Percentiles rank a stretch among this genome's conserved stretches.
Conservation (phyloP, 371 early-diverging fungal genomes). For the Apophysomyces trapeziformis region DNA sequence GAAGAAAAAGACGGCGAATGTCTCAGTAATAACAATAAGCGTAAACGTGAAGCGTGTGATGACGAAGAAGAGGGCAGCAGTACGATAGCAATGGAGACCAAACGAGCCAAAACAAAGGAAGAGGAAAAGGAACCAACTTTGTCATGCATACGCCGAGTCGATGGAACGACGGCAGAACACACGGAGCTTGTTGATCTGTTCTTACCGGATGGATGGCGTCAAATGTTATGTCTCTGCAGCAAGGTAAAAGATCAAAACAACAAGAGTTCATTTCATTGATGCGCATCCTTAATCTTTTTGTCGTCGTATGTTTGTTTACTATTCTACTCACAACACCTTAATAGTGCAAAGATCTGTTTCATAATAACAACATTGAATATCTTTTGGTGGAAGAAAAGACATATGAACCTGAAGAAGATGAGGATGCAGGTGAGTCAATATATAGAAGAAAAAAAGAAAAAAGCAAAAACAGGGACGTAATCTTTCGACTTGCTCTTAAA, state of each 20-base stretch:
- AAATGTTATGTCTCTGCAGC: constrained; percentile 45
- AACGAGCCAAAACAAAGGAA: no score
- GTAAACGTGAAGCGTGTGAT: no score
- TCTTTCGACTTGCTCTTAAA: constrained; percentile 21
- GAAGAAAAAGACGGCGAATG: no score
- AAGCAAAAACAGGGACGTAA: neutral
- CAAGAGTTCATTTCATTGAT: no score
- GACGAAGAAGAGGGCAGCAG: no score
- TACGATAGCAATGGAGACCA: neutral
- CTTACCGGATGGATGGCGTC: constrained; percentile 56
- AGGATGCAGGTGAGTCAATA: constrained; percentile 44
- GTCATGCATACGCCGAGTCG: no score
- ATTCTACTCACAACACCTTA: neutral
- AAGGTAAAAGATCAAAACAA: constrained; percentile 26
- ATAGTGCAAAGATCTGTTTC: constrained; percentile 31
- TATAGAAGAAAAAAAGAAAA: constrained; percentile 48
- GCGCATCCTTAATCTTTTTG: neutral
- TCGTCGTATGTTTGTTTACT: neutral
- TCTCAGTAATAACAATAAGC: no score
- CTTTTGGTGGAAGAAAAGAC: constrained; percentile 46
- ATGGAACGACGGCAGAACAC: neutral
- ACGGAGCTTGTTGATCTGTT: constrained; percentile 47
- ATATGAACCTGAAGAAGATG: constrained; percentile 53
- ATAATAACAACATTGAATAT: constrained; percentile 26
- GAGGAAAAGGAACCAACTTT: no score